Percentiles rank a stretch among this genome's conserved stretches.
These are phyloP conservation scores for Eremomyces bilateralis DNA, from an alignment of 495 filamentous ascomycete species.

Conservation along the genomic window DNA sequence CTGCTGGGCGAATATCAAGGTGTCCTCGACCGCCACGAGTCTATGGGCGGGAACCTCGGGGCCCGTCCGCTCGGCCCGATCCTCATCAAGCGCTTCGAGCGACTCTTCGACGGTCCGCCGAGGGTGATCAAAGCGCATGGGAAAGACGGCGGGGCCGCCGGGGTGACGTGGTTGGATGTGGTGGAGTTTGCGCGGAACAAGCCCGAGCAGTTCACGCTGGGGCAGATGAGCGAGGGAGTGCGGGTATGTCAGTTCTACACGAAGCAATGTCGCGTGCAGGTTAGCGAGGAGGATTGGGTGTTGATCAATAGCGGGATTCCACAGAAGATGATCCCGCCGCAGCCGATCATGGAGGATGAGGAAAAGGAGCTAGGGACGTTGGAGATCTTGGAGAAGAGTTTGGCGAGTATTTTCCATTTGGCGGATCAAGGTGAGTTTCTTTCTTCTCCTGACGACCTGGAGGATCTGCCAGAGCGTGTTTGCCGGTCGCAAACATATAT, in stretches of 20 bases:
- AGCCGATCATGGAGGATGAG: conserved; percentile 70
- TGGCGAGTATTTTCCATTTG: conserved; percentile 51
- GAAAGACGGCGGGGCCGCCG: conserved; percentile 37
- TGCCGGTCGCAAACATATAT: background rate
- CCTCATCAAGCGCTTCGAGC: conserved; percentile 65
- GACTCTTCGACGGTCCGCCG: conserved; percentile 63
- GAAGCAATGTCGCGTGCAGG: conserved; percentile 63
- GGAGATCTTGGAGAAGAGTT: conserved; percentile 58
- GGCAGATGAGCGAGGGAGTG: conserved; percentile 40
- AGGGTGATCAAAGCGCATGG: conserved; percentile 41
- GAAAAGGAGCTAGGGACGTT: conserved; percentile 63
- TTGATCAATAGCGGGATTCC: conserved; percentile 61
- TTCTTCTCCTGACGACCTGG: no score
- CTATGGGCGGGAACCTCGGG: conserved; percentile 64
- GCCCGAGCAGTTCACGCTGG: conserved; percentile 56
- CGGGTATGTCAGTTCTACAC: conserved; percentile 62
- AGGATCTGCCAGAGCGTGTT: background rate
- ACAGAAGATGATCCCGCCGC: conserved; percentile 63
- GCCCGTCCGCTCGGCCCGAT: conserved; percentile 66
- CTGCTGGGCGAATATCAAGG: conserved; percentile 63
- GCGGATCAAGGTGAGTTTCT: conserved; percentile 31
- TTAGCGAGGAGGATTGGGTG: conserved; percentile 69
- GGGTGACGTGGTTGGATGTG: conserved; percentile 62
- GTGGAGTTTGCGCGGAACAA: conserved; percentile 66
- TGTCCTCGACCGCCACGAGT: conserved; percentile 66